A percentile compares a stretch with the other conserved stretches of the same genome.
Evolutionary conservation across 75 land plant species (phyloP).

Genomic region (Gnetum montanum): DNA sequence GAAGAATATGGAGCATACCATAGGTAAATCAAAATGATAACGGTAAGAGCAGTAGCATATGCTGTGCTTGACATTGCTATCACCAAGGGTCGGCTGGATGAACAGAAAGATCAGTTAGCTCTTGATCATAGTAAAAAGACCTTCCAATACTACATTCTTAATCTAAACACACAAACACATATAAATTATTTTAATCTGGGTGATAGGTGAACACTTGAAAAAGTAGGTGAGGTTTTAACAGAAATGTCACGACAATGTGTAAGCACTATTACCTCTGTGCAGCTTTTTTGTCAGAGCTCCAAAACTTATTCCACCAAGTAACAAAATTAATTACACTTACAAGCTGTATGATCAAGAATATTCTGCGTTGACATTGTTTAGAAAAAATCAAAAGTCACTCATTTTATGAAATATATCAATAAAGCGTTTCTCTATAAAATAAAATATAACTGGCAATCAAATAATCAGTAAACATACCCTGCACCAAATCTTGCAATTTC

Average conservation of each 20-base stretch:
- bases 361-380: too few species aligned
- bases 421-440: too few species aligned
- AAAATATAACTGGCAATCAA: too few species aligned
- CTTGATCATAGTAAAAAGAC: too few species aligned
- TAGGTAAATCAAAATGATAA: conserved; percentile 73
- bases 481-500: conserved; percentile 86
- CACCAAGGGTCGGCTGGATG: conserved; percentile 61
- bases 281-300: conserved; percentile 18
- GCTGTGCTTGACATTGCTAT: conserved; percentile 32
- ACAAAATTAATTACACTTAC: conserved; percentile 23
- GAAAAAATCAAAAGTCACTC: too few species aligned
- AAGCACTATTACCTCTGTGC: conserved; percentile 18
- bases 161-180: conserved; percentile 1
- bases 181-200: neutral
- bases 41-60: conserved; percentile 44
- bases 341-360: conserved; percentile 27
- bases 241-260: too few species aligned
- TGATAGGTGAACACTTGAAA: neutral
- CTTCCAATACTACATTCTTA: too few species aligned
- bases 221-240: too few species aligned
- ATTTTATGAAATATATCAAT: too few species aligned
- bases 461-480: conserved; percentile 68
- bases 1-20: conserved; percentile 66
- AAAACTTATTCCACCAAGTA: conserved; percentile 32
- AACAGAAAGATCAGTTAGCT: too few species aligned